phyloP scores from a whole-genome alignment of 2,329 filamentous ascomycete genomes.

The Aureobasidium namibiae region DNA sequence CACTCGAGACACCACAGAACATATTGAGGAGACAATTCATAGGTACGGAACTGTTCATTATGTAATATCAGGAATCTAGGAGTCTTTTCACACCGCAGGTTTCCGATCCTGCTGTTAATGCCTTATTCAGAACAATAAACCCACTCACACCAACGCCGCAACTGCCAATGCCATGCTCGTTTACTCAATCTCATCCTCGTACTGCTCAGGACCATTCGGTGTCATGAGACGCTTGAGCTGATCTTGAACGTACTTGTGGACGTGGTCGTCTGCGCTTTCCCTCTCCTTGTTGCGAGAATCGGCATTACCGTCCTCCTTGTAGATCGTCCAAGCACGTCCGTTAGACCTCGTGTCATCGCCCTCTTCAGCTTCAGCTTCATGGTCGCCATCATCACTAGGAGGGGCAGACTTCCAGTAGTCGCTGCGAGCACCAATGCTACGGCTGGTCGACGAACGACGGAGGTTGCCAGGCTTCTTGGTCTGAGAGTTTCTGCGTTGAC shows the following conservation, averaged over 20 bases:
- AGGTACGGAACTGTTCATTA: background rate
- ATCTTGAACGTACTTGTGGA: conserved; percentile 73
- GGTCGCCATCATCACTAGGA: conserved; percentile 25
- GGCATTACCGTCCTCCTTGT: conserved; percentile 32
- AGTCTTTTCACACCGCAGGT: background rate
- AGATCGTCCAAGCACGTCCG: conserved; percentile 39
- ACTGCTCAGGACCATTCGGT: conserved; percentile 42
- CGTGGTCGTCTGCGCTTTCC: conserved; percentile 46
- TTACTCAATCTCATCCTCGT: conserved; percentile 54
- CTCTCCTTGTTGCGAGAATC: conserved; percentile 25
- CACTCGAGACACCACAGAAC: background rate
- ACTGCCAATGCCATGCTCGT: background rate
- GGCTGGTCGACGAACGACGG: conserved; percentile 70
- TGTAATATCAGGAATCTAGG: conserved; percentile 1
- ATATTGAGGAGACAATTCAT: background rate
- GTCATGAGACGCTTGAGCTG: conserved; percentile 67
- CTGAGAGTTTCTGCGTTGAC: conserved; percentile 36
- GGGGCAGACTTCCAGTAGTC: conserved; percentile 49
- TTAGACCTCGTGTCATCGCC: conserved; percentile 17
- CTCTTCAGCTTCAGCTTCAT: conserved; percentile 27
- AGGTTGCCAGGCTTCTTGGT: conserved; percentile 45
- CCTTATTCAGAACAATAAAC: background rate
- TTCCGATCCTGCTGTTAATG: background rate
- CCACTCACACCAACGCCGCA: background rate
- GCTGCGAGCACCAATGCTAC: conserved; percentile 76